A percentile compares a stretch with the other conserved stretches of the same genome.
Evolutionary conservation across 495 filamentous ascomycete genomes (phyloP).

Genomic region (Tetracladium setigerum): DNA sequence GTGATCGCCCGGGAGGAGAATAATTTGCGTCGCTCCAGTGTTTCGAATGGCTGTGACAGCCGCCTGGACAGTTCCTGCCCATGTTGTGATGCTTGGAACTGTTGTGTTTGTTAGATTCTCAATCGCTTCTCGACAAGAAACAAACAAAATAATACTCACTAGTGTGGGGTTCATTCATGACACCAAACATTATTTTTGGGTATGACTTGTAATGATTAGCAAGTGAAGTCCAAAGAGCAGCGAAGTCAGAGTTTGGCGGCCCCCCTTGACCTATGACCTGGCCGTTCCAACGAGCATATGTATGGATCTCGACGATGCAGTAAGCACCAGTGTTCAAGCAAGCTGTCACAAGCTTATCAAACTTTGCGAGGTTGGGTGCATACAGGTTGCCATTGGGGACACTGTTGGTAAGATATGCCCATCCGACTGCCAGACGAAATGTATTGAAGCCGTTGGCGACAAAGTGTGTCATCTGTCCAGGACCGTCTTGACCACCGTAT

Average conservation of each 20-base stretch:
- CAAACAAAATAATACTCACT: too few relatives aligned
- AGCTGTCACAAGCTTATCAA: constrained; percentile 37
- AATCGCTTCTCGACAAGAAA: too few relatives aligned
- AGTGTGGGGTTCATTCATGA: constrained; percentile 52
- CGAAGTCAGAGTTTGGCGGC: constrained; percentile 48
- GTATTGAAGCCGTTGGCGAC: constrained; percentile 40
- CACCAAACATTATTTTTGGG: constrained; percentile 46
- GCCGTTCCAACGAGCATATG: constrained; percentile 49
- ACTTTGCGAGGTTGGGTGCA: constrained; percentile 19
- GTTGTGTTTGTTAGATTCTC: constrained; percentile 16
- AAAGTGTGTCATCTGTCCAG: constrained; percentile 46
- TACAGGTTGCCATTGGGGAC: constrained; percentile 34
- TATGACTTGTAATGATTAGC: constrained; percentile 43
- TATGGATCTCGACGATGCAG: constrained; percentile 47
- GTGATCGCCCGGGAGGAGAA: constrained; percentile 28
- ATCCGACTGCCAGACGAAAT: constrained; percentile 45
- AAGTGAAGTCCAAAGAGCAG: constrained; percentile 46
- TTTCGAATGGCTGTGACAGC: constrained; percentile 50
- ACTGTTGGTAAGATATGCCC: constrained; percentile 45
- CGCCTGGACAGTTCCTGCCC: constrained; percentile 45
- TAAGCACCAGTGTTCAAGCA: constrained; percentile 45
- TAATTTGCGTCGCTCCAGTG: constrained; percentile 44
- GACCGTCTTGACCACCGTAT: constrained; percentile 27
- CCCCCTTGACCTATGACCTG: constrained; percentile 51
- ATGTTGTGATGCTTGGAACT: constrained; percentile 36